These are phyloP conservation scores for Calamus simplicifolius DNA, from an alignment of 176 grass and related monocot genomes.

Conservation along the genomic window DNA sequence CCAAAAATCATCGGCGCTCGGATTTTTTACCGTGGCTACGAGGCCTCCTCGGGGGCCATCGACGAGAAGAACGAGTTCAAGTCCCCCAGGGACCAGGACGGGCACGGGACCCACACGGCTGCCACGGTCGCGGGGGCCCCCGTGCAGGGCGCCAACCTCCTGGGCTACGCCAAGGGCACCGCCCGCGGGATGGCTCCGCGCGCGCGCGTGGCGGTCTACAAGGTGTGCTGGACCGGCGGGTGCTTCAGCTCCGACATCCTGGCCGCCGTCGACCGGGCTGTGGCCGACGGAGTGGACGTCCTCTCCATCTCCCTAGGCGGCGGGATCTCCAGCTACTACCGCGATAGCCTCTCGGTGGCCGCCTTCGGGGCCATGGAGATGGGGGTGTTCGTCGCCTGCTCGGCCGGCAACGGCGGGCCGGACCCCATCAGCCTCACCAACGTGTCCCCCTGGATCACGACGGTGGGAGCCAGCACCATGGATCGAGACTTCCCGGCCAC, in stretches of 20 bases:
- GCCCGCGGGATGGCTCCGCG: conserved; percentile 68
- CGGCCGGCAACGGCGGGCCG: conserved; percentile 79
- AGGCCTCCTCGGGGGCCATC: conserved; percentile 80
- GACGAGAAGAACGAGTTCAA: conserved; percentile 83
- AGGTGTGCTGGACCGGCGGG: conserved; percentile 57
- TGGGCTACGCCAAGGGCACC: conserved; percentile 45
- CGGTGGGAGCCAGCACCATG: conserved; percentile 95
- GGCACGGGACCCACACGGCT: conserved; percentile 90
- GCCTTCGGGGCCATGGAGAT: conserved; percentile 94
- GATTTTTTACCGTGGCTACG: conserved; percentile 83
- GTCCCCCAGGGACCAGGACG: conserved; percentile 92
- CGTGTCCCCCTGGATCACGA: conserved; percentile 84
- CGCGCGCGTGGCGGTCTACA: conserved; percentile 70
- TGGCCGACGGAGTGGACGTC: conserved; percentile 62
- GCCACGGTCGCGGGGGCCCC: conserved; percentile 61
- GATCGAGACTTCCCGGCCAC: conserved; percentile 80
- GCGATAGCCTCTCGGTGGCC: conserved; percentile 79
- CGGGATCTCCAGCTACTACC: conserved; percentile 56
- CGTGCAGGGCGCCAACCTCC: conserved; percentile 32
- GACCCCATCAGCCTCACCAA: conserved; percentile 91
- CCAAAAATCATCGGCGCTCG: conserved; percentile 6
- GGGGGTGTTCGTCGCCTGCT: conserved; percentile 97
- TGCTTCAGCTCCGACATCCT: conserved; percentile 79
- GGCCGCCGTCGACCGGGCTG: conserved; percentile 63
- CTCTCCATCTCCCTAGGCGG: conserved; percentile 77